Evolutionary conservation across 202 grass and related monocot species (phyloP).

Genomic region (Setaria italica): DNA sequence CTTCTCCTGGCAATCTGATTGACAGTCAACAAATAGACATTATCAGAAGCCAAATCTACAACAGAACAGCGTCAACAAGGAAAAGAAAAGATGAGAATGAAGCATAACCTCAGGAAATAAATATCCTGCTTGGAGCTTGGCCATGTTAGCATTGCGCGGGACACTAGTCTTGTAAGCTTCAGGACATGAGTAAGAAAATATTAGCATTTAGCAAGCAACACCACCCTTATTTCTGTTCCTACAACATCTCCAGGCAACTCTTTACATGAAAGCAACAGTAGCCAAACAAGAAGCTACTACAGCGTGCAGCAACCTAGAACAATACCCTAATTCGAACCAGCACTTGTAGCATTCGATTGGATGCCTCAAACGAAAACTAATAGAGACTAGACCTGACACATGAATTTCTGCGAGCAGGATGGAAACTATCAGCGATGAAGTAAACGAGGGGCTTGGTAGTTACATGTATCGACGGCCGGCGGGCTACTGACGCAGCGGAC

Average conservation of each 20-base stretch:
- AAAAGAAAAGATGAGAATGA: not conserved
- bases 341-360: not conserved
- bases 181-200: constrained; percentile 17
- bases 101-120: constrained; percentile 82
- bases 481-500: constrained; percentile 49
- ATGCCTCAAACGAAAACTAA: not conserved
- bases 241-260: not conserved
- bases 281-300: not conserved
- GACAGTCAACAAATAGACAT: constrained; percentile 7
- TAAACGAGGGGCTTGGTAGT: not conserved
- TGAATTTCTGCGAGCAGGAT: not conserved
- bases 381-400: not conserved
- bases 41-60: constrained; percentile 19
- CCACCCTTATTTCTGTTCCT: not conserved
- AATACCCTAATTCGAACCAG: not conserved
- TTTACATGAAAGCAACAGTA: not conserved
- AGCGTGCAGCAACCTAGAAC: not conserved
- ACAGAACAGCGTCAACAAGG: not conserved
- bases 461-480: constrained; percentile 48
- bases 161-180: constrained; percentile 94
- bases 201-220: constrained; percentile 22
- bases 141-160: constrained; percentile 85
- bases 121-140: constrained; percentile 90
- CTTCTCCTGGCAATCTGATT: constrained; percentile 87
- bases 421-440: not conserved